Conservation (phyloP, 139 green algal species). For the Micractinium sp. region DNA sequence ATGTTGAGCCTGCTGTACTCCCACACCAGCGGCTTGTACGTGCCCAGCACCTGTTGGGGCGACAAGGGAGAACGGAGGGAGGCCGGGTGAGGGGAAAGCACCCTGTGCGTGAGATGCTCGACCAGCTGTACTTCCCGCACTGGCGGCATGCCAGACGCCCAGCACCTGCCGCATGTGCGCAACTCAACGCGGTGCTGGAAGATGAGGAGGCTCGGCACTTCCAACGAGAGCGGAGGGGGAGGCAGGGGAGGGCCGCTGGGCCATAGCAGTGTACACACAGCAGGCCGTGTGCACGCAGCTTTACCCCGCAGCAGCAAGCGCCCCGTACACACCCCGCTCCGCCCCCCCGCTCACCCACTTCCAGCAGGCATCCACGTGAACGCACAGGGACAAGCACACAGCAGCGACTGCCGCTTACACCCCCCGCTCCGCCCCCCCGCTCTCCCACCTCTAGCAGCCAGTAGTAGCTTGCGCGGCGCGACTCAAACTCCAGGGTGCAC, state of each 20-base stretch:
- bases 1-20: constrained; percentile 98
- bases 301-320: no score
- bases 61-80: background rate
- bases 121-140: no score
- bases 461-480: constrained; percentile 97
- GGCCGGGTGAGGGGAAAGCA: no score
- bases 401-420: background rate
- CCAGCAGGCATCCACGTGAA: background rate
- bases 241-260: no score
- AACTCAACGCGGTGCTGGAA: no score
- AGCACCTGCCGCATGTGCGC: no score
- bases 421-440: background rate
- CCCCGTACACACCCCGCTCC: background rate
- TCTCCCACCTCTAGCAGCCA: constrained; percentile 78
- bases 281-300: no score
- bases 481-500: constrained; percentile 99
- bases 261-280: no score
- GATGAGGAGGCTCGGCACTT: no score
- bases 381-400: background rate
- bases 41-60: constrained; percentile 74
- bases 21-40: constrained; percentile 98
- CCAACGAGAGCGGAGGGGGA: no score
- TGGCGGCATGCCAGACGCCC: no score
- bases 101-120: no score
- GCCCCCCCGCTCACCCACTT: background rate